Evolutionary conservation across 306 rosid genomes (phyloP).

Genomic region (Hippophae tibetana): DNA sequence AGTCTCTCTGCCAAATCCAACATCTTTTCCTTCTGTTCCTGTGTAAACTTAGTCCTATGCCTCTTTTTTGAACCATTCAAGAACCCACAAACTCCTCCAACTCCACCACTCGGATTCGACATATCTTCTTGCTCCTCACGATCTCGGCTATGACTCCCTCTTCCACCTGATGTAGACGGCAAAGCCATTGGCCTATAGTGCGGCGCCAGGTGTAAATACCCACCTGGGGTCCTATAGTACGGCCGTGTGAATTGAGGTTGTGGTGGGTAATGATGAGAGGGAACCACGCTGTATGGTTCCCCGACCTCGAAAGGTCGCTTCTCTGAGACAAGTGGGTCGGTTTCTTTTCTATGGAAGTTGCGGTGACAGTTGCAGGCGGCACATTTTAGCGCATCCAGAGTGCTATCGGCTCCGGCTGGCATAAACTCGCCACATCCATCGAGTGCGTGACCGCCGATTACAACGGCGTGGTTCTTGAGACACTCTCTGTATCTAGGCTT

Average conservation of each 20-base stretch:
- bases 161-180: constrained; percentile 78
- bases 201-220: constrained; percentile 60
- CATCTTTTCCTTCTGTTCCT: constrained; percentile 85
- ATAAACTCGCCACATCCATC: constrained; percentile 94
- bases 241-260: constrained; percentile 46
- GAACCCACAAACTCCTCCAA: constrained; percentile 26
- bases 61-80: constrained; percentile 44
- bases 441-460: constrained; percentile 77
- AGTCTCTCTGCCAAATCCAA: constrained; percentile 64
- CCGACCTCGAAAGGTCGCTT: not conserved
- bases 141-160: constrained; percentile 44
- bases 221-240: constrained; percentile 62
- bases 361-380: constrained; percentile 99
- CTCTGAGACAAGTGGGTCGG: constrained; percentile 3
- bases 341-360: constrained; percentile 80
- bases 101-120: constrained; percentile 64
- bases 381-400: constrained; percentile 71
- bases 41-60: constrained; percentile 68
- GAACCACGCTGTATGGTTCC: constrained; percentile 31
- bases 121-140: constrained; percentile 68
- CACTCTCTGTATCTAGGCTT: constrained; percentile 75
- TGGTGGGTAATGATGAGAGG: constrained; percentile 20
- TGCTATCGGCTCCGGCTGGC: constrained; percentile 65
- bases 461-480: constrained; percentile 81
- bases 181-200: constrained; percentile 68